Conservation (phyloP, 1,284 basidiomycete species). For the Retiboletus flavoniger region DNA sequence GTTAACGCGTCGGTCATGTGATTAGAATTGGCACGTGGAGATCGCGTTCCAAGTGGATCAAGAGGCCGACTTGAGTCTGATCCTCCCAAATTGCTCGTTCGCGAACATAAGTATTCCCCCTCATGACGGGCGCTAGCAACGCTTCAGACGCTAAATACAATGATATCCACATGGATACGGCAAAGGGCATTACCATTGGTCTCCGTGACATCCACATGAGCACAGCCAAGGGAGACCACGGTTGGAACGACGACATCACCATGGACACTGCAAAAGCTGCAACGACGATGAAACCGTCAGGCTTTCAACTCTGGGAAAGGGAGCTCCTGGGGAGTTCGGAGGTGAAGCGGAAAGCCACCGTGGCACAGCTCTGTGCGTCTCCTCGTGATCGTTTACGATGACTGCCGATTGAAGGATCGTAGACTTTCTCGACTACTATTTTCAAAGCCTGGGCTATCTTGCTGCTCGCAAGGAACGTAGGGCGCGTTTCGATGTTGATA, state of each 20-base stretch:
- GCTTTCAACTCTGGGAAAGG: constrained; percentile 78
- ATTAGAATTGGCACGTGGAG: constrained; percentile 8
- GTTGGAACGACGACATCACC: constrained; percentile 51
- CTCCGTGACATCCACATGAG: constrained; percentile 64
- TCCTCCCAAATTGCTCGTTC: neutral
- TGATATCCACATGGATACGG: constrained; percentile 73
- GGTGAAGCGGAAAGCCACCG: constrained; percentile 89
- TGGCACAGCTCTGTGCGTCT: constrained; percentile 87
- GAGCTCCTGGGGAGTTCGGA: constrained; percentile 81
- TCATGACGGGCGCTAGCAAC: constrained; percentile 16
- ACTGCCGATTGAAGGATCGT: constrained; percentile 15
- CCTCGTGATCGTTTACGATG: constrained; percentile 44
- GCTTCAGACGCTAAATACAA: constrained; percentile 22
- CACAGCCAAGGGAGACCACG: constrained; percentile 56
- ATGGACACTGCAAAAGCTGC: constrained; percentile 61
- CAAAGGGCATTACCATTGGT: constrained; percentile 50
- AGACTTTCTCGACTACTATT: constrained; percentile 96
- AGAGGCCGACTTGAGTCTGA: neutral
- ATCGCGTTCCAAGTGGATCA: neutral
- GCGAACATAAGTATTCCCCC: neutral
- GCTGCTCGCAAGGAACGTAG: constrained; percentile 81
- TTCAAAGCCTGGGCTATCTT: constrained; percentile 87
- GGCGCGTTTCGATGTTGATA: constrained; percentile 81
- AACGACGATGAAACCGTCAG: constrained; percentile 52
- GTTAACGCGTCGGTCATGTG: constrained; percentile 26